Base-by-base conservation (phyloP, 1,284 basidiomycete species). In the Cerioporus squamosus region DNA sequence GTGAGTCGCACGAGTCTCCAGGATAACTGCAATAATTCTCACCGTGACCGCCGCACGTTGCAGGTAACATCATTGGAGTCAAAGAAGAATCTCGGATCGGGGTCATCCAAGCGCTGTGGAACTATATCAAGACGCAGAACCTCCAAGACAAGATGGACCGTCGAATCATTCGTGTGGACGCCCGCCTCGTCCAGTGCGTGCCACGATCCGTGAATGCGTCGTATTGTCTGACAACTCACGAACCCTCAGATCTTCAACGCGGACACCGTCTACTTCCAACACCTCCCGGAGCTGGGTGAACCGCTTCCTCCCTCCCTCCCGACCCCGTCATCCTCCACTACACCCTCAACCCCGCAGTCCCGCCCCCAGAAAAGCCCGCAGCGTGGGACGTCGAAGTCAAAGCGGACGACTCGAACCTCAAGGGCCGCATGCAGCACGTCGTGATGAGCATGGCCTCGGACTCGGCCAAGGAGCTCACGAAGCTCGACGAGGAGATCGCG, bases 331-430 rank as follows among this genome's bases (percentile, higher is more conserved):
- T 95, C 18, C 76, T 98, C n/a, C 86, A 93, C 67, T 95, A 97
- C 71, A 83, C 79, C 3, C 72, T 92, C 52, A 84, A 89, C 58
- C 90, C 87, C 0, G 70, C 77, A 12, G 63, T 77, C 17, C 80
- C 79, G 26, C 83, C 87, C 0, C 81, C 86, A 2, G 88, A 90
- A 44, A 79, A 85, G 39, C 85, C 87, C 2, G 75, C 80, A 64
- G 93, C 88, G 0, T 98, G 88, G 80, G 96, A 98, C 70, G 85
- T 97, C 22, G 93, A 97, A 55, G 77, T 98, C 20, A 95, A 95
- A 70, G 83, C 92, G 70, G 96, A 98, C 68, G 96, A 98, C 70
- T 79, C 85, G 12, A 74, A 75, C 0, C 73, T 93, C 58, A 95
- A 94, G 74, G 82, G 78, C 54, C 86, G 89, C 61, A 93, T 95